Base-by-base conservation (phyloP, 139 green algal genomes). In the Cymbomonas tetramitiformis region DNA sequence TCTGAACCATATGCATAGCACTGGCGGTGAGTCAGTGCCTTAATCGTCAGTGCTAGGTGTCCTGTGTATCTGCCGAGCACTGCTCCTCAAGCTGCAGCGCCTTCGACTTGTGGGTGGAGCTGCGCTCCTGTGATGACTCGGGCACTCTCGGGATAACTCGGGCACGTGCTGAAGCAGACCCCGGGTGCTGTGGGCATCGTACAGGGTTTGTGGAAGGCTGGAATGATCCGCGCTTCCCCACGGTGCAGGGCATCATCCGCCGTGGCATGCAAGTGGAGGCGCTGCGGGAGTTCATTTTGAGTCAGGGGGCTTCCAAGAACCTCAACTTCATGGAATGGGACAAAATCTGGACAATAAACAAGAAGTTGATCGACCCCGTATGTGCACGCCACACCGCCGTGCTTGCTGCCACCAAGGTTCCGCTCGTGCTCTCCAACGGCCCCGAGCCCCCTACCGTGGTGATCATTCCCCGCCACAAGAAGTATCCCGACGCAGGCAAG, bases 321-420 rank as follows among this genome's bases (percentile, higher is more conserved):
- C 50, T 88, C 25, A 83, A 78, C 52, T 68, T 72, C 4, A 69
- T 85, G 62, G 86, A 96, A 72, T 96, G 86, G 92, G 91, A 98
- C 77, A 98, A 98, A 79, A 82, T 99, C 32, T 99, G 92, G 92
- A 77, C 84, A 19, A 90, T 97, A 67, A 99, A 99, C 82, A 97
- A 97, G 74, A 82, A 80, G 24, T 55, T 83, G 7, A 78, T 84
- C 46, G 77, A 82, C 53, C 77, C 77, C 2, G 69, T 71, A 4
- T 78, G 70, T 24, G 77, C 85, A 3, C 73, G 88, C 8, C 91
- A 98, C 77, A 94, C 86, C 1, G 86, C 83, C 0, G 69, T 98
- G 32, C 59, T 76, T 40, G 31, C 38, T 1, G 47, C 58, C 1
- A 64, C 55, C 0, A 32, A 32, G 51, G 75, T 97, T 2, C 72